Base-by-base conservation (phyloP, 495 filamentous ascomycete species). In the Lasiosphaeria ovina region DNA sequence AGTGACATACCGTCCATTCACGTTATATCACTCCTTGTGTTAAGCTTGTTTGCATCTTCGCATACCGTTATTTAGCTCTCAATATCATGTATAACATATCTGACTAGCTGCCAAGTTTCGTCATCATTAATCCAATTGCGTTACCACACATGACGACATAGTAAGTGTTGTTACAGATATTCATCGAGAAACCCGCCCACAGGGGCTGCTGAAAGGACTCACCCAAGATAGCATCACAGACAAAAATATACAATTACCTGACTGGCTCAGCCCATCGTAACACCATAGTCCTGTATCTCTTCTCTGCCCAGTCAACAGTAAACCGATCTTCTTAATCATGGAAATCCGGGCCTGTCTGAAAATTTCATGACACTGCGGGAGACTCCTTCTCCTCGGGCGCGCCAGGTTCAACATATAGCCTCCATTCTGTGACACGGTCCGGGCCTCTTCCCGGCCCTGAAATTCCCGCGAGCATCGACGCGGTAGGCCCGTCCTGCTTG, bases 341-440 rank as follows among this genome's bases (percentile, higher is more conserved):
- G 12, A 47, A 47, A 47, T 24, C 24, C 24, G 24, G 11, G 14
- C 38, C 38, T 9, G 5, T 11, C 6, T n/a, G 8, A 47, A 9
- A 9, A 47, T 47, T 5, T 47, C 12, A 9, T 9, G 12, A 11
- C 5, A 47, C 12, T 7, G 44, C 5, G 1, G 24, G 54, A 17
- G 33, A 16, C 3, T 52, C 34, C 55, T 64, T 66, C 24, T 53
- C 64, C 14, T 72, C 68, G 9, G 73, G 68, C 35, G 45, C 8
- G 33, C 72, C 76, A 24, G 72, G 66, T 61, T 77, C 78, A 45
- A 81, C 75, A 64, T 78, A 77, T 47, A 72, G 74, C 34, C 74
- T 66, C 78, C 78, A 81, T 62, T 81, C 77, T 42, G 62, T 70
- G 3, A 81, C 78, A 2, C 78, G 70, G 60, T 78, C 70, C 72